phyloP scores from a whole-genome alignment of 306 rosid species.

The Glycine tomentella region DNA sequence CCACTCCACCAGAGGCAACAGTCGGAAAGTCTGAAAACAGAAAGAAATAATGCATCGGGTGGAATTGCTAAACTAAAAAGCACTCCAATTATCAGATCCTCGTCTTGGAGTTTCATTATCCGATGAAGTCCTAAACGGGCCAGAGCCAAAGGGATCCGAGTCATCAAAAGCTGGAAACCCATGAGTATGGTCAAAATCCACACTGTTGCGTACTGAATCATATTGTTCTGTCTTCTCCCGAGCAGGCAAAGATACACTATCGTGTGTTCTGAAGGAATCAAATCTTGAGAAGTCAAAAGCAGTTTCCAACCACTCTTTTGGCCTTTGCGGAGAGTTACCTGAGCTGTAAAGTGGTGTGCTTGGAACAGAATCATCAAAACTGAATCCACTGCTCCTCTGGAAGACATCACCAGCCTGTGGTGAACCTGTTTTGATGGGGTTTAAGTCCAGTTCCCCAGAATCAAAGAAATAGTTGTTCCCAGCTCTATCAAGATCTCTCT shows the following conservation, averaged over 20 bases:
- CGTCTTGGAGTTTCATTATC: conserved; percentile 77
- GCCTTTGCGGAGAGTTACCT: conserved; percentile 68
- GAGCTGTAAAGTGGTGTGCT: conserved; percentile 88
- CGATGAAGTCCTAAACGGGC: conserved; percentile 69
- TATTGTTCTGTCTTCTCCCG: conserved; percentile 63
- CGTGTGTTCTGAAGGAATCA: conserved; percentile 79
- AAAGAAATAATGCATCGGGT: conserved; percentile 31
- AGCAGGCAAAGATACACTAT: conserved; percentile 64
- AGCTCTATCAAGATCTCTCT: conserved; percentile 61
- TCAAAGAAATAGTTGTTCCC: conserved; percentile 75
- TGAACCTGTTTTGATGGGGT: conserved; percentile 81
- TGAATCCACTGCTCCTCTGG: conserved; percentile 72
- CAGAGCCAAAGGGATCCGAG: conserved; percentile 87
- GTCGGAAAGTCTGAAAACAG: conserved; percentile 49
- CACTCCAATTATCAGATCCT: conserved; percentile 85
- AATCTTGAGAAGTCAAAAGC: conserved; percentile 85
- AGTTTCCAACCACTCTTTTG: conserved; percentile 69
- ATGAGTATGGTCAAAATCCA: conserved; percentile 72
- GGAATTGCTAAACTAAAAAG: conserved; percentile 64
- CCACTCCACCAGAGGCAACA: conserved; percentile 54
- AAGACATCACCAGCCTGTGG: conserved; percentile 55
- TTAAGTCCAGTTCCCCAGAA: conserved; percentile 80
- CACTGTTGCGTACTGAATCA: conserved; percentile 78
- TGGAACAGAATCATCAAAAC: conserved; percentile 94
- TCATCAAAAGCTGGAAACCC: conserved; percentile 89